Percentiles rank a stretch among this genome's conserved stretches.
Conservation (phyloP, 2,329 filamentous ascomycete species). For the Meredithiella fracta region DNA sequence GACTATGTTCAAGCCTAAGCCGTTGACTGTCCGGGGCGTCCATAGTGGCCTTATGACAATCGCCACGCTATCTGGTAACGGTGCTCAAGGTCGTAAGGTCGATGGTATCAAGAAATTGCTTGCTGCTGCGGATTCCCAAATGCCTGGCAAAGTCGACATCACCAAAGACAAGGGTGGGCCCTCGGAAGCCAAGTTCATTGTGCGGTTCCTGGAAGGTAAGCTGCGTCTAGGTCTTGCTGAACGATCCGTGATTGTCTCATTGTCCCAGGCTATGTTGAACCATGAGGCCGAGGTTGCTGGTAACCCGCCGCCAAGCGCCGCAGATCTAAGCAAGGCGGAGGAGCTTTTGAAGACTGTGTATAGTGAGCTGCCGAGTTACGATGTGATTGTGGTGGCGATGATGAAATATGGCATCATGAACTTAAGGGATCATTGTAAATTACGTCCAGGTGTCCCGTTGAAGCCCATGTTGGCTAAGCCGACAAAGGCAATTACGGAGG, state of each 20-base stretch:
- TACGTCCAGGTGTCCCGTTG: conserved; percentile 81
- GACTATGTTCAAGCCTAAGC: conserved; percentile 96
- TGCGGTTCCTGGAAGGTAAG: conserved; percentile 89
- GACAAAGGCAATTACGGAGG: conserved; percentile 94
- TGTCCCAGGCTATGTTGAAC: conserved; percentile 74
- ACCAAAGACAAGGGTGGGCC: conserved; percentile 81
- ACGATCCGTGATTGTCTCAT: conserved; percentile 73
- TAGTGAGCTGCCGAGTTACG: conserved; percentile 87
- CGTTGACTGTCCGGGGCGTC: conserved; percentile 71
- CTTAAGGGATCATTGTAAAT: conserved; percentile 68
- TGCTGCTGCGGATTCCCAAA: conserved; percentile 68
- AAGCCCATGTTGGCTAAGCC: conserved; percentile 99
- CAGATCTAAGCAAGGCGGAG: conserved; percentile 71
- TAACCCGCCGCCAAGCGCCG: conserved; percentile 48
- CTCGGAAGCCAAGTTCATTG: conserved; percentile 86
- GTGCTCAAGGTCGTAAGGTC: conserved; percentile 79
- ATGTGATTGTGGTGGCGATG: conserved; percentile 83
- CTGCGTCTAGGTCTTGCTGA: conserved; percentile 82
- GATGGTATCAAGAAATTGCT: conserved; percentile 90
- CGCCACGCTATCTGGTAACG: conserved; percentile 71
- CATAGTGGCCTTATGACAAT: conserved; percentile 79
- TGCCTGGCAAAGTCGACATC: conserved; percentile 69
- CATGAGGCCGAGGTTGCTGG: conserved; percentile 63
- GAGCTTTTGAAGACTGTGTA: conserved; percentile 78
- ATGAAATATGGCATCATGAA: conserved; percentile 72